Base-by-base conservation (phyloP, 495 filamentous ascomycete species). In the Emericellopsis terricola region DNA sequence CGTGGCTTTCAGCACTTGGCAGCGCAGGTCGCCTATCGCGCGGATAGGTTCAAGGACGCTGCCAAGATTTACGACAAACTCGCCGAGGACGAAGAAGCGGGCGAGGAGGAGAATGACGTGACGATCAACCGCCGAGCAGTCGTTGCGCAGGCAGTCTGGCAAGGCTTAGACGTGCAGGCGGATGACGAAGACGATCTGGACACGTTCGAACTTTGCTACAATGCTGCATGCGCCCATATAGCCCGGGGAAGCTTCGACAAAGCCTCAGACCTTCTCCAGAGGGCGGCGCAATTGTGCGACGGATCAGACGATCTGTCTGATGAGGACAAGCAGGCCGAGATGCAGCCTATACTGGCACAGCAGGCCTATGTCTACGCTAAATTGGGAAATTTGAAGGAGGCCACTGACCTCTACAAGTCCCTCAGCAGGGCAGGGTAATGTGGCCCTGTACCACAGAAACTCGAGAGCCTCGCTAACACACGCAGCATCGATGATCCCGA, bases 151-250 rank as follows among this genome's bases (percentile, higher is more conserved):
- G 55, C 89, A n/a, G 71, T 85, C 46, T 94, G 83, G 86, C 65
- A 73, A 39, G 76, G 75, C 26, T 10, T 28, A 2, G 15, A 20
- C 21, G 43, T 16, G 9, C 46, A n/a, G 51, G 51, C 3, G 38
- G 10, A 62, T 57, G 13, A 64, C 76, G 38, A 81, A 84, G 37
- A 82, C 92, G 45, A 52, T 93, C 29, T 20, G 10, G 83, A 94
- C 47, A 75, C 76, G 3, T 97, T 96, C 44, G 89, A 97, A 55
- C 91, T 78, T 3, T 70, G 83, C 0, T 97, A 86, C 55, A 97
- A 97, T 59, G 75, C 78, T 6, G 91, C 86, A 15, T 96, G 87
- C 50, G 69, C 68, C 28, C 78, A 75, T 49, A 79, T 96, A 47
- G 82, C 83, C 8, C 65, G 76, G 39, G 80, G 78, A 8, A 81